Percentiles rank a stretch among this genome's conserved stretches.
These are phyloP conservation scores for Boletus calvinii DNA, from an alignment of 1,284 basidiomycete genomes.

Conservation along the genomic window DNA sequence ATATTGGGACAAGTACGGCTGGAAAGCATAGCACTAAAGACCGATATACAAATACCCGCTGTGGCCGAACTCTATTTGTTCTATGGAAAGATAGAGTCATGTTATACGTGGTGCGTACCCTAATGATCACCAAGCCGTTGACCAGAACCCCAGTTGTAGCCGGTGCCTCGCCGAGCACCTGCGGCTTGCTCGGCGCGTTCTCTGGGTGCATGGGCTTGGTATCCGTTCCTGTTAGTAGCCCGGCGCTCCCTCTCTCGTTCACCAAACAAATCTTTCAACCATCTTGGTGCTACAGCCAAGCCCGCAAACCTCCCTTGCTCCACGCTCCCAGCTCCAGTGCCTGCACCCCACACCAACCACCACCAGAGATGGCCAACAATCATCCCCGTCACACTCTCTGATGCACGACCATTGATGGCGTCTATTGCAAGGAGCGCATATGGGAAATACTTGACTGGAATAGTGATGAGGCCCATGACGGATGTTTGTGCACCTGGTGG, in stretches of 20 bases:
- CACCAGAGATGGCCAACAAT: conserved; percentile 80
- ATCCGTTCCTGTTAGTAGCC: conserved; percentile 21
- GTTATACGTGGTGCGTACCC: neutral
- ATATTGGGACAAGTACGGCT: conserved; percentile 82
- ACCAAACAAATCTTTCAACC: conserved; percentile 38
- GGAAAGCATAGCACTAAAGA: conserved; percentile 39
- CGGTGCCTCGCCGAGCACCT: conserved; percentile 23
- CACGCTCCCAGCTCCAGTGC: conserved; percentile 30
- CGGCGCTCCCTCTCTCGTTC: conserved; percentile 25
- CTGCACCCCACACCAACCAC: conserved; percentile 59
- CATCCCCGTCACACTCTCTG: conserved; percentile 63
- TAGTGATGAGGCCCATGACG: conserved; percentile 69
- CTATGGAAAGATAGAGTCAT: neutral
- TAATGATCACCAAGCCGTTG: conserved; percentile 37
- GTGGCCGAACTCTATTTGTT: neutral
- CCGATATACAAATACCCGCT: neutral
- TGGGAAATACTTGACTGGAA: conserved; percentile 75
- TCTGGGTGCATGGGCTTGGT: conserved; percentile 28
- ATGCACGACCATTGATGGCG: conserved; percentile 65
- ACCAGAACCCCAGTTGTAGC: conserved; percentile 44
- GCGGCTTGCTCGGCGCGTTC: conserved; percentile 33
- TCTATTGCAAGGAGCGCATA: conserved; percentile 75
- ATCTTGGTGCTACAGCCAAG: conserved; percentile 39
- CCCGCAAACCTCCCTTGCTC: conserved; percentile 28
- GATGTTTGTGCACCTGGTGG: conserved; percentile 66